Conservation (phyloP, 257 asterid genomes). For the Paulownia fortunei region DNA sequence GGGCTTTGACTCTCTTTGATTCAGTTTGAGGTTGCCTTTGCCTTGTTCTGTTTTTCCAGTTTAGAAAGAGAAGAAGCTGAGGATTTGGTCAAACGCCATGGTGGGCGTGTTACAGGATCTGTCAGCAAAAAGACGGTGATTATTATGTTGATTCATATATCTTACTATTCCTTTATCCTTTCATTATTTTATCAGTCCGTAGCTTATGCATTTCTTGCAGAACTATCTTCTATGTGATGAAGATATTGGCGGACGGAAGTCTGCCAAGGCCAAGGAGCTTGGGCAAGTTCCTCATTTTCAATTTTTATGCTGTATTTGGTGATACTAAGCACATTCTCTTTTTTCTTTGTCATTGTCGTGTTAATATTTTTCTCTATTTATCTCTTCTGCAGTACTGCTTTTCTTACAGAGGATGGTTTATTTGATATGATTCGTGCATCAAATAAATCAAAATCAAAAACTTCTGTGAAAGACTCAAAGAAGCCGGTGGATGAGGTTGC, state of each 20-base stretch:
- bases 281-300: conserved; percentile 61
- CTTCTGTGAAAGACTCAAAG: conserved; percentile 47
- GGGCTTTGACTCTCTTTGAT: conserved; percentile 16
- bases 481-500: conserved; percentile 56
- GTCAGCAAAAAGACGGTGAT: conserved; percentile 98
- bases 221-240: conserved; percentile 96
- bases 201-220: conserved; percentile 54
- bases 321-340: conserved; percentile 11
- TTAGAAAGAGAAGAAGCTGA: conserved; percentile 99
- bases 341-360: conserved; percentile 17
- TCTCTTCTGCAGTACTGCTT: conserved; percentile 63
- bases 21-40: conserved; percentile 20
- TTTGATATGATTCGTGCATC: conserved; percentile 85
- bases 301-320: conserved; percentile 22
- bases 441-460: conserved; percentile 49
- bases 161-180: conserved; percentile 19
- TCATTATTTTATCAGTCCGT: conserved; percentile 27
- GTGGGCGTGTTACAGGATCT: conserved; percentile 99
- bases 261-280: conserved; percentile 88
- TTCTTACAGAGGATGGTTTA: conserved; percentile 92
- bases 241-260: conserved; percentile 93
- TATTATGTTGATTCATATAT: conserved; percentile 32
- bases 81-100: conserved; percentile 93
- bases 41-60: conserved; percentile 53
- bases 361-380: conserved; percentile 19